Evolutionary conservation across 2,329 filamentous ascomycete species (phyloP), one percentile per base, ranked within the genome.

Genomic region (Nigrospora oryzae): DNA sequence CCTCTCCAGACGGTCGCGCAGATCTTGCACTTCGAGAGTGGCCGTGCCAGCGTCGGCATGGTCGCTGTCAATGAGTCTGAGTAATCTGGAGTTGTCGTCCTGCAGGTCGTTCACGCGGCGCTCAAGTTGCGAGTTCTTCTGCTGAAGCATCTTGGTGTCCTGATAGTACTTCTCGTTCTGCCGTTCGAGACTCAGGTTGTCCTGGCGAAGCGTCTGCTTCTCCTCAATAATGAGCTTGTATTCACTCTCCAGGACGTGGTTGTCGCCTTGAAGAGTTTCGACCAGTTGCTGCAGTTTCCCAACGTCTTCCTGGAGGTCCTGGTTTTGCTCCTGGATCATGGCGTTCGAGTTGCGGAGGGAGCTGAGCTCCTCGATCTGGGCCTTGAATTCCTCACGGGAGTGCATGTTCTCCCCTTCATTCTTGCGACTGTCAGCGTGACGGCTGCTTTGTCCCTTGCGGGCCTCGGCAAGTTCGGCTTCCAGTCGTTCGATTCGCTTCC

Each of bases 81-180:
- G 67, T 14, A 77, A 63, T 43, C 70, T 69, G 39, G 65, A 52
- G 23, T 73, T 70, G 40, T 75, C 65, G 8, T 68, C 65, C 38
- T 71, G 65, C n/a, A 75, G 56, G 32, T 68, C 64, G 17, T 66
- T 66, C 28, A 69, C 58, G 44, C 65, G 70, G 40, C 67, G 68
- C 53, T 71, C 70, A 46, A 71, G 75, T 43, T 62, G 63, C 19
- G 67, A 63, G 49, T 75, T 76, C 53, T 77, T 53, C 38, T 60
- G 51, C 40, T 61, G 55, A 13, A 60, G 51, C 38, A 48, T 43
- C 36, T 57, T 56, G 61, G 74, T 76, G 53, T 77, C 73, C 45
- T 63, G 69, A 51, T 73, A 77, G 52, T 75, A 76, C 48, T 69
- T 71, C 41, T 77, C 73, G 47, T 77, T 77, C 54, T 75, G 71